These are phyloP conservation scores for Aureobasidium mangrovei DNA, from an alignment of 2,329 filamentous ascomycete genomes.

Conservation along the genomic window DNA sequence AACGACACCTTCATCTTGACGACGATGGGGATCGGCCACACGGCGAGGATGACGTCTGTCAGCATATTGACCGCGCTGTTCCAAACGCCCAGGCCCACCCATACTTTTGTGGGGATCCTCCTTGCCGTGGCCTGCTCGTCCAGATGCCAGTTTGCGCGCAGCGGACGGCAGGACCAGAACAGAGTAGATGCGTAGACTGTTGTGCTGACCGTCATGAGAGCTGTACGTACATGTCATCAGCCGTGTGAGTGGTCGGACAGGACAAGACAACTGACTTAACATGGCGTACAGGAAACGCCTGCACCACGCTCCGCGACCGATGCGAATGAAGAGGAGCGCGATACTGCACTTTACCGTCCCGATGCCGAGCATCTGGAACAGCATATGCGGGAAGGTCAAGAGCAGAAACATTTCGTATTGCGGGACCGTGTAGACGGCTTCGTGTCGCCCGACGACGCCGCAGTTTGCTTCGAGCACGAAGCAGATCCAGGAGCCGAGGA, in stretches of 20 bases:
- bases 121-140: slow-evolving; percentile 1
- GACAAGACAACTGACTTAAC: background rate
- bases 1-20: background rate
- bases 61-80: background rate
- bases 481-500: slow-evolving; percentile 3
- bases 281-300: background rate
- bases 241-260: too few relatives aligned
- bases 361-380: background rate
- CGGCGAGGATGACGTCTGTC: background rate
- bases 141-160: slow-evolving; percentile 1
- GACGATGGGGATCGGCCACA: background rate
- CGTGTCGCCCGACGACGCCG: slow-evolving; percentile 2
- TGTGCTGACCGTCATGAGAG: background rate
- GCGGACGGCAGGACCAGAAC: background rate
- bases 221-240: background rate
- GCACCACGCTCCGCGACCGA: background rate
- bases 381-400: background rate
- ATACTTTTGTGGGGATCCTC: background rate
- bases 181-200: background rate
- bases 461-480: background rate
- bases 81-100: background rate
- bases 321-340: background rate
- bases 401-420: background rate
- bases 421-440: background rate
- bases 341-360: slow-evolving; percentile 2